Base-by-base conservation (phyloP, 768 basidiomycete species). In the Tephrocybe sp. region DNA sequence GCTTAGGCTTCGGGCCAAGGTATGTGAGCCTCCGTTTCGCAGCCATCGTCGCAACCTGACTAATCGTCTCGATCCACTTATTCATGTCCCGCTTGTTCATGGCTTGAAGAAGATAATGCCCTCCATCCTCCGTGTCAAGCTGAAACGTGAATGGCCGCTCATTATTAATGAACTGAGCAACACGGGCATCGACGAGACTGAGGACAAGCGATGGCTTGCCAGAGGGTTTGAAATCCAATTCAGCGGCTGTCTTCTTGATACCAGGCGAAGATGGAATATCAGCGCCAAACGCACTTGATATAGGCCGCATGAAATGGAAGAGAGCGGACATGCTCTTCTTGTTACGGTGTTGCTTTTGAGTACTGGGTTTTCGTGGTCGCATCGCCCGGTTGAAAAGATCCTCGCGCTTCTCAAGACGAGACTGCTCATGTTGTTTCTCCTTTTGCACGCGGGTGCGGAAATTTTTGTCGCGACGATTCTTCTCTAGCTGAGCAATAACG, bases 271-370 rank as follows among this genome's bases (percentile, higher is more conserved):
- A 70, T 15, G 74, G 65, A 22, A 75, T 72, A 42, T 87, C 84
- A 38, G 84, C 79, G 16, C 82, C 82, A 60, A 92, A 92, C 1
- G 91, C 91, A 52, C 82, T 91, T 13, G 91, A 93, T 44, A 91
- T 83, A 1, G 90, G 91, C n/a, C 90, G 79, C 84, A 91, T 91
- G 69, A 91, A 75, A 58, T 83, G 86, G 68, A 91, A 77, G 65
- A 92, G 86, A 4, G 87, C 85, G 0, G 84, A 91, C 74, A 91
- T 86, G 71, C 88, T 91, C 69, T 90, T 88, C 77, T 91, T 91
- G 67, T 85, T 82, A n/a, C 88, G 77, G 53, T 89, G 87, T 48
- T 86, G 84, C 65, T 90, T 88, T 60, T 80, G 80, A 23, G 60
- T 54, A n/a, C 68, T 71, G 3, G 74, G 65, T 48, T 75, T 74